phyloP scores from a whole-genome alignment of 2,329 filamentous ascomycete species.

The Alternaria triticina region DNA sequence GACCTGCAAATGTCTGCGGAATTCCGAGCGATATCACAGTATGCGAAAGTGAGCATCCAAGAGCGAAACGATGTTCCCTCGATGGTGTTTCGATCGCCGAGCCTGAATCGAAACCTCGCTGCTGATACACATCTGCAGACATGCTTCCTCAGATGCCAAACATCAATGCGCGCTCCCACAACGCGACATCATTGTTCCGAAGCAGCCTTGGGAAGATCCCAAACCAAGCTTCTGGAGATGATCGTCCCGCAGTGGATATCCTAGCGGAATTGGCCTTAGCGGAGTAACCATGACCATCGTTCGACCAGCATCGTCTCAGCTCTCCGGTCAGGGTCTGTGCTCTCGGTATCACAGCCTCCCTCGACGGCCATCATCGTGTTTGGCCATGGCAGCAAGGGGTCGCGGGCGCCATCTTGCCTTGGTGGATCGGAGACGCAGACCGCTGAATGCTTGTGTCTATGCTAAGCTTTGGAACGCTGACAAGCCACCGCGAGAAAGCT shows the following conservation, averaged over 20 bases:
- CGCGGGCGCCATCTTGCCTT: constrained; percentile 1
- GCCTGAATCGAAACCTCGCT: constrained; percentile 26
- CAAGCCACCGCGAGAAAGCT: background rate
- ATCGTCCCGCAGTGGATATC: constrained; percentile 26
- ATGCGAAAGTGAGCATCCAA: background rate
- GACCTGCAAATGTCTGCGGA: background rate
- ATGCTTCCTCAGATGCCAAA: constrained; percentile 36
- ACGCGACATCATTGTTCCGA: constrained; percentile 29
- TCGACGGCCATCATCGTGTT: constrained; percentile 15
- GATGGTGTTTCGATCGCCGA: constrained; percentile 35
- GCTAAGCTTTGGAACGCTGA: constrained; percentile 36
- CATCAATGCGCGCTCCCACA: constrained; percentile 32
- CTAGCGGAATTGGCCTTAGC: constrained; percentile 13
- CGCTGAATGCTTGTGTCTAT: constrained; percentile 35
- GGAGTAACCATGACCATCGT: constrained; percentile 22
- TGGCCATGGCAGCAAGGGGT: constrained; percentile 19
- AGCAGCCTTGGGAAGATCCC: constrained; percentile 6
- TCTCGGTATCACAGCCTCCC: constrained; percentile 30
- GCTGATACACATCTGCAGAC: constrained; percentile 33
- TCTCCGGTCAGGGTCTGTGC: constrained; percentile 17
- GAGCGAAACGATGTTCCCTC: constrained; percentile 3
- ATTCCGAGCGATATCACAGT: background rate
- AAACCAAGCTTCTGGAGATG: constrained; percentile 21
- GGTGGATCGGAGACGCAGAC: constrained; percentile 9
- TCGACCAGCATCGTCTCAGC: constrained; percentile 39